Evolutionary conservation across 1,139 yeast species (phyloP).

Genomic region (Petasospora fabianii): DNA sequence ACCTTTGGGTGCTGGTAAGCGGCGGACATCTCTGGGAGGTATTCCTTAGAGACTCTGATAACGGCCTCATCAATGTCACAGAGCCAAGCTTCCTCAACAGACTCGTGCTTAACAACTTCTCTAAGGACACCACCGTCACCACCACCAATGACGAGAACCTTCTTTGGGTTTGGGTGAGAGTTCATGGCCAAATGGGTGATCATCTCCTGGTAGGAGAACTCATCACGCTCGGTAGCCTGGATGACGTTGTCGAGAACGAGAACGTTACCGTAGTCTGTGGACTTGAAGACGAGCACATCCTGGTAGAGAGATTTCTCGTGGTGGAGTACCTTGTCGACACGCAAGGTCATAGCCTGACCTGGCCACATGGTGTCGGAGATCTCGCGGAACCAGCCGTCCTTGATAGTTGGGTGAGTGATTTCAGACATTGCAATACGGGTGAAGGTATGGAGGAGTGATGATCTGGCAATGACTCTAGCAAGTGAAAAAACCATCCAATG

Average conservation of each 20-base stretch:
- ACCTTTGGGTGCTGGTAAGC: conserved; percentile 81
- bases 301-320: conserved; percentile 82
- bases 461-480: too few relatives aligned
- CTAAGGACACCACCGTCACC: conserved; percentile 97
- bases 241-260: conserved; percentile 87
- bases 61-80: conserved; percentile 94
- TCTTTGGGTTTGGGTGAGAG: conserved; percentile 88
- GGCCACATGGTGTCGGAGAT: conserved; percentile 87
- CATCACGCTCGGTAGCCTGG: conserved; percentile 93
- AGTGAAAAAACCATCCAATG: neutral
- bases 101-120: conserved; percentile 82
- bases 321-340: conserved; percentile 77
- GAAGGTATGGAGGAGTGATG: neutral
- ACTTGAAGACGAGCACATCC: conserved; percentile 83
- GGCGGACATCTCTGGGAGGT: conserved; percentile 78
- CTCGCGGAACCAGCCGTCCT: conserved; percentile 91
- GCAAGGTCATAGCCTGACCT: conserved; percentile 85
- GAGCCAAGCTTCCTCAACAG: conserved; percentile 80
- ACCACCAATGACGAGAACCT: conserved; percentile 89
- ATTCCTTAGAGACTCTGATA: conserved; percentile 74
- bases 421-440: conserved; percentile 30
- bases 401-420: conserved; percentile 63
- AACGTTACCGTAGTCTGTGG: conserved; percentile 86
- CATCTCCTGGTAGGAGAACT: conserved; percentile 94
- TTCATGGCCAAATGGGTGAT: conserved; percentile 85